Conservation (phyloP, 768 basidiomycete genomes). For the Lyophyllum shimeji region DNA sequence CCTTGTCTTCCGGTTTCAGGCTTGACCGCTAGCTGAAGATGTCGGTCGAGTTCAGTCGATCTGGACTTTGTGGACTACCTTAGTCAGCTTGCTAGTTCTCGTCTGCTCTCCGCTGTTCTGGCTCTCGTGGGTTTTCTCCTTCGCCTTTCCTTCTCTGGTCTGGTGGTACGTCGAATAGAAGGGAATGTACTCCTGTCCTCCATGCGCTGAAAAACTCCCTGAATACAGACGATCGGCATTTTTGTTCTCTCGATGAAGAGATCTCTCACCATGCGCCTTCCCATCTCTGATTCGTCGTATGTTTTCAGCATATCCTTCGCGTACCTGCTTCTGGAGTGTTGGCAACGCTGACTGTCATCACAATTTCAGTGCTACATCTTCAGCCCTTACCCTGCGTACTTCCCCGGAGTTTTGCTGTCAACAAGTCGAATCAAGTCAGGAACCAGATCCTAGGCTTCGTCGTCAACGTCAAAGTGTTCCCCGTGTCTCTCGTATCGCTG, state of each 20-base stretch:
- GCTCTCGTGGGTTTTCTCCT: conserved; percentile 28
- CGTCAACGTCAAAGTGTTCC: conserved; percentile 3
- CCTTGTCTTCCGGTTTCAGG: not conserved
- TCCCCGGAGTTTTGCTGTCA: not conserved
- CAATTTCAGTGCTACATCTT: not conserved
- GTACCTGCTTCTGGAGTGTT: not conserved
- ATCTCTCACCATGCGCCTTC: not conserved
- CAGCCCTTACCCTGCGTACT: not conserved
- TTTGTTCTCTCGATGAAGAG: conserved; percentile 10
- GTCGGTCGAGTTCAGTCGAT: conserved; percentile 25
- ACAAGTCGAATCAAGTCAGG: not conserved
- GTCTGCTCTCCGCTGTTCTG: conserved; percentile 22
- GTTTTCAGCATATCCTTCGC: not conserved
- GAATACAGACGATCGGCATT: conserved; percentile 6
- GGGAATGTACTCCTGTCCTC: not conserved
- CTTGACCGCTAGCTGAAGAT: not conserved
- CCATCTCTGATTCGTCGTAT: conserved; percentile 5
- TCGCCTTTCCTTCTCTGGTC: conserved; percentile 33
- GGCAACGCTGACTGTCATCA: not conserved
- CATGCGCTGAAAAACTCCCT: not conserved
- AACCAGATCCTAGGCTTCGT: conserved; percentile 3
- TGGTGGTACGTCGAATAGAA: conserved; percentile 36
- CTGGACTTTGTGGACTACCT: conserved; percentile 24
- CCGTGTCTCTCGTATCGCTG: conserved; percentile 48
- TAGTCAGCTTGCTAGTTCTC: conserved; percentile 25